Conservation (phyloP, 192 early-diverging fungal genomes). For the Pilaira anomala region DNA sequence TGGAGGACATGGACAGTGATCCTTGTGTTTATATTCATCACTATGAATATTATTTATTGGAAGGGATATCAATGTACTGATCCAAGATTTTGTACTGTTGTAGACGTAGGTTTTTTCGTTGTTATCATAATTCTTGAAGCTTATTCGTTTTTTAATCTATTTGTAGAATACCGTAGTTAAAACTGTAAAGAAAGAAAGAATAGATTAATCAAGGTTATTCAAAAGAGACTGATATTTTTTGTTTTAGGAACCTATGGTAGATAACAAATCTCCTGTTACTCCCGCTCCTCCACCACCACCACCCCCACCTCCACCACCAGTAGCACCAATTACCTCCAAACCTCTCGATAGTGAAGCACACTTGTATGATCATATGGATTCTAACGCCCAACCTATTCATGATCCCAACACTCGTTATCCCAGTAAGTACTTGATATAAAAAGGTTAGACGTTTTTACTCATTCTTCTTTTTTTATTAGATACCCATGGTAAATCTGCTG, state of each 20-base stretch:
- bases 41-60: slow-evolving; percentile 12
- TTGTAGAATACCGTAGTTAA: no score
- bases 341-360: slow-evolving; percentile 2
- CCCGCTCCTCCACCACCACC: not conserved
- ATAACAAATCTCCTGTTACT: not conserved
- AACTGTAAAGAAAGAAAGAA: no score
- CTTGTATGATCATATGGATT: not conserved
- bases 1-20: not conserved
- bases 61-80: slow-evolving; percentile 10
- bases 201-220: no score
- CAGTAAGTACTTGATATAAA: slow-evolving; percentile 14
- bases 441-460: not conserved
- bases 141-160: no score
- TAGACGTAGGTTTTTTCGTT: slow-evolving; percentile 3
- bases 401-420: slow-evolving; percentile 19
- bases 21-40: slow-evolving; percentile 1
- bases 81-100: not conserved
- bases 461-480: not conserved
- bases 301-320: not conserved
- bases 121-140: no score
- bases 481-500: slow-evolving; percentile 2
- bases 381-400: slow-evolving; percentile 7
- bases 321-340: not conserved
- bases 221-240: not conserved
- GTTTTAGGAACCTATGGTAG: not conserved